Conservation (phyloP, 805 yeast genomes). For the Starmera quercuum region DNA sequence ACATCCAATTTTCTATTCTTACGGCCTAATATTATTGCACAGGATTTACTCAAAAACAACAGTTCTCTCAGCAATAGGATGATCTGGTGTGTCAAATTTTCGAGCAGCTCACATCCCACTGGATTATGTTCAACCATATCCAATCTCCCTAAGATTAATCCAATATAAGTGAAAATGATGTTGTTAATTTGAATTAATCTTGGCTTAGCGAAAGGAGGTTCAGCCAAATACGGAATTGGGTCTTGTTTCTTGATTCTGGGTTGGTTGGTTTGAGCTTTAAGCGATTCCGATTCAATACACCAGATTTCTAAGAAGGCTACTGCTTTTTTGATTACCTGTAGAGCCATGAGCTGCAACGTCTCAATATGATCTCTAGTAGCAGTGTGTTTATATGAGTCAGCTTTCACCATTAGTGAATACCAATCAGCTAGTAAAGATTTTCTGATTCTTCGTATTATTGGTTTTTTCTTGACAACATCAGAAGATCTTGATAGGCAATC, state of each 20-base stretch:
- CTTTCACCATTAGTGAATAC: slow-evolving; percentile 71
- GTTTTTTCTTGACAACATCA: slow-evolving; percentile 55
- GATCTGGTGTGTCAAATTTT: slow-evolving; percentile 60
- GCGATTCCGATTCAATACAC: slow-evolving; percentile 41
- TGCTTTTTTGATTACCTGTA: slow-evolving; percentile 61
- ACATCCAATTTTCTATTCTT: slow-evolving; percentile 12
- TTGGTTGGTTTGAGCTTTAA: slow-evolving; percentile 2
- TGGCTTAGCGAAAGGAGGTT: slow-evolving; percentile 55
- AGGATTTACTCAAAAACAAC: slow-evolving; percentile 48
- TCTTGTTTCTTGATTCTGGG: background rate
- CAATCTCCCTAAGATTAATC: slow-evolving; percentile 64
- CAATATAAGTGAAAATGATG: slow-evolving; percentile 51
- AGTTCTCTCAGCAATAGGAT: slow-evolving; percentile 58
- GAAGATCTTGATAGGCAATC: slow-evolving; percentile 72
- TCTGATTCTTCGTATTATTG: slow-evolving; percentile 54
- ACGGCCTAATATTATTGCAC: slow-evolving; percentile 26
- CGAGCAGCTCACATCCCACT: slow-evolving; percentile 60
- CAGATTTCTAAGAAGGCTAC: slow-evolving; percentile 61
- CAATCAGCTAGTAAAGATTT: slow-evolving; percentile 71
- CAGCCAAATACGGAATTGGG: slow-evolving; percentile 34
- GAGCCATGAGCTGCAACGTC: slow-evolving; percentile 53
- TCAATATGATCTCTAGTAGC: slow-evolving; percentile 50
- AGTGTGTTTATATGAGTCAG: slow-evolving; percentile 66
- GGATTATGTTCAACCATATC: slow-evolving; percentile 72
- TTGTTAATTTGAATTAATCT: slow-evolving; percentile 60